These are phyloP conservation scores for Ogataea chonburiensis DNA, from an alignment of 805 yeast species.

Conservation along the genomic window DNA sequence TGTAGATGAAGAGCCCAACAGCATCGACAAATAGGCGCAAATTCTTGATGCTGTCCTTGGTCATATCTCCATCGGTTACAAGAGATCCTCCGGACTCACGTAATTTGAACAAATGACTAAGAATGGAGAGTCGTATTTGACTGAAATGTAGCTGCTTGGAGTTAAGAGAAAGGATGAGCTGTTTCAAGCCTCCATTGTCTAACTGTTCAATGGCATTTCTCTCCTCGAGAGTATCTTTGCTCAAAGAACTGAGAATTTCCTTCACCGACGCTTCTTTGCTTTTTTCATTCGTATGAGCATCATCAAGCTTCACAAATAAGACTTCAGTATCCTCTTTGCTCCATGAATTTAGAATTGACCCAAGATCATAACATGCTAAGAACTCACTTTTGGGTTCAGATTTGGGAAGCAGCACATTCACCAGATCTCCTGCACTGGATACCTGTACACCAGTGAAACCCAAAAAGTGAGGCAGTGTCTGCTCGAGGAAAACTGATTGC, in stretches of 20 bases:
- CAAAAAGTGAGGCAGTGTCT: conserved; percentile 20
- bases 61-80: conserved; percentile 26
- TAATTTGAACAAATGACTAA: conserved; percentile 25
- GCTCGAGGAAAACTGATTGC: conserved; percentile 21
- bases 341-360: conserved; percentile 22
- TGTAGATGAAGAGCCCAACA: conserved; percentile 26
- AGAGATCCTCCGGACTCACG: conserved; percentile 22
- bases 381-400: conserved; percentile 1
- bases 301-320: conserved; percentile 24
- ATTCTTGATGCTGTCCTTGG: conserved; percentile 19
- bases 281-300: conserved; percentile 8
- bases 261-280: conserved; percentile 28
- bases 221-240: conserved; percentile 14
- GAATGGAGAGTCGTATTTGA: conserved; percentile 28
- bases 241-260: conserved; percentile 32
- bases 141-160: conserved; percentile 24
- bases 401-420: conserved; percentile 6
- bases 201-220: conserved; percentile 17
- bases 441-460: conserved; percentile 35
- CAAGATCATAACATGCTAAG: conserved; percentile 7
- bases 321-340: conserved; percentile 23
- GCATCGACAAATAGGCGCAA: conserved; percentile 29
- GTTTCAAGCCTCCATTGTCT: conserved; percentile 21
- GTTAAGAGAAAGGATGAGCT: conserved; percentile 22
- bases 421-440: conserved; percentile 24